phyloP scores from a whole-genome alignment of 176 grass and related monocot species.

The Eragrostis curvula region DNA sequence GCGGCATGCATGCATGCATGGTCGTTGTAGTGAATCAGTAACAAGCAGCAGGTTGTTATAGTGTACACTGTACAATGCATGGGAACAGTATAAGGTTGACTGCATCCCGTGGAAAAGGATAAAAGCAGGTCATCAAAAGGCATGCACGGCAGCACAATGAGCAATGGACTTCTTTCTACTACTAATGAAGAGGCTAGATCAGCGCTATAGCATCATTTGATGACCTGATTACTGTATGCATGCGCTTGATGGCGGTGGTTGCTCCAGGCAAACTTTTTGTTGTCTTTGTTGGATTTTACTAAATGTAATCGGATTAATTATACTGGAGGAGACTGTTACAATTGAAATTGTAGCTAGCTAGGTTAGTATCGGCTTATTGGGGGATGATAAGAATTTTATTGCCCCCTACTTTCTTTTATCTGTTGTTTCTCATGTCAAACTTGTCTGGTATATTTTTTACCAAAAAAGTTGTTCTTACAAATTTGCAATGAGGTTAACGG shows the following conservation, averaged over 20 bases:
- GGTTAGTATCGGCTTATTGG: conserved; percentile 2
- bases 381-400: conserved; percentile 25
- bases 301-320: conserved; percentile 43
- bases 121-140: not conserved
- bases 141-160: conserved; percentile 13
- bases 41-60: conserved; percentile 17
- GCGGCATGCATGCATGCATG: conserved; percentile 29
- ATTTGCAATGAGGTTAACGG: not conserved
- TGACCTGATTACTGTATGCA: conserved; percentile 1
- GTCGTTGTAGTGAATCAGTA: conserved; percentile 12
- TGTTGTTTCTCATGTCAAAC: not conserved
- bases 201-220: conserved; percentile 1
- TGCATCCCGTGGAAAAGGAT: conserved; percentile 32
- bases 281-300: conserved; percentile 17
- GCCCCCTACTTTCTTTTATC: not conserved
- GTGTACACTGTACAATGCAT: conserved; percentile 28
- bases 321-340: conserved; percentile 32
- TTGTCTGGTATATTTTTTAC: not conserved
- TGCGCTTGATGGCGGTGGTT: not conserved
- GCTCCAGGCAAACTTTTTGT: conserved; percentile 28
- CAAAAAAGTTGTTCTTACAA: not conserved
- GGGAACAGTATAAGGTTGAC: conserved; percentile 24
- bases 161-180: conserved; percentile 14
- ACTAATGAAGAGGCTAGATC: conserved; percentile 27
- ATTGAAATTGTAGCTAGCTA: conserved; percentile 22